Evolutionary conservation across 2,329 filamentous ascomycete genomes (phyloP), one percentile per base, ranked within the genome.

Genomic region (Calonectria fujianensis): DNA sequence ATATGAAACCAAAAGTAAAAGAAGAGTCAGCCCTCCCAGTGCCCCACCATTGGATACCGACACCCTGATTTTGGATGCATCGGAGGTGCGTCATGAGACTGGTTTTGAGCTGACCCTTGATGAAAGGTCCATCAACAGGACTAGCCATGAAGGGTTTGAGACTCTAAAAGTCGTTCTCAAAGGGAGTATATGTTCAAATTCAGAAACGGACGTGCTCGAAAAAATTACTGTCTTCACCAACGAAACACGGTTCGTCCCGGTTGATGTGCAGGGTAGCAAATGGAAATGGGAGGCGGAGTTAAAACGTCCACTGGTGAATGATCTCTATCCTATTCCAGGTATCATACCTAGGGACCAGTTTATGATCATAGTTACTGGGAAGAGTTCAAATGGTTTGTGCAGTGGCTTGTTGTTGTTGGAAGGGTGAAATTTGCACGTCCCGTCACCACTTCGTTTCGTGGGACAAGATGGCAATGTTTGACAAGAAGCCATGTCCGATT

Each of bases 291-390:
- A 61, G 20, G 66, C 48, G 29, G 52, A 48, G 39, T 24, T 61
- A 31, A 69, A 61, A 45, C 27, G 52, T 5, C 39, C 67, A 1
- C 35, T 24, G 14, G 51, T 59, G 10, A 45, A 59, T 14, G 66
- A 69, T 14, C 27, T 39, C 13, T 69, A 69, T n/a, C 67, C 52
- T 14, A 39, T 35, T 37, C 52, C 39, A 18, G 61, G 20, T 1
- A 48, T 35, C 2, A 45, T 75, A 10, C 70, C 73, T 6, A 69
- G 65, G 35, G 66, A 73, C 18, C 59, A 73, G 32, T 75, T 75
- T n/a, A 67, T 75, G 52, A 24, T 75, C 11, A n/a, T 75, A 18
- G 27, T 75, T 3, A 27, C 29, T 14, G 73, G 66, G 1, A 75
- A 68, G 52, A 37, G 65, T 10, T 69, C 66, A 1, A 73, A 75